A percentile compares a stretch with the other conserved stretches of the same genome.
phyloP scores from a whole-genome alignment of 768 basidiomycete genomes.

The Hemileccinum impolitum region DNA sequence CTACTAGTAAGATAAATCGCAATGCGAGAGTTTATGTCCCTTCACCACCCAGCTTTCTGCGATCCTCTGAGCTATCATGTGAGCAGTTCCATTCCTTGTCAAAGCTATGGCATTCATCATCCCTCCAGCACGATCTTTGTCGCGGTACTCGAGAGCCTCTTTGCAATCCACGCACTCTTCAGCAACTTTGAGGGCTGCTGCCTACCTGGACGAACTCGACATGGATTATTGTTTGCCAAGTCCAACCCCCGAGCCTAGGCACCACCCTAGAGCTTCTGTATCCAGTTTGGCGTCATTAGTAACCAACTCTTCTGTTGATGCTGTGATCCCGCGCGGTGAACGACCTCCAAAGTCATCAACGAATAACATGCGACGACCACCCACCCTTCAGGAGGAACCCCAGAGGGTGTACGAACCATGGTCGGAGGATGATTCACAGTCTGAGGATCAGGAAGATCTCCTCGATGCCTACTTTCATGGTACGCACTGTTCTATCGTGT shows the following conservation, averaged over 20 bases:
- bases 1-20: conserved; percentile 17
- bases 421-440: conserved; percentile 24
- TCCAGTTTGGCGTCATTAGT: conserved; percentile 55
- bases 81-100: neutral
- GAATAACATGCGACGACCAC: conserved; percentile 10
- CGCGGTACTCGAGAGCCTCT: conserved; percentile 24
- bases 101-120: neutral
- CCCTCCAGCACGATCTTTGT: conserved; percentile 14
- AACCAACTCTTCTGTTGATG: conserved; percentile 57
- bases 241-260: conserved; percentile 17
- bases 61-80: conserved; percentile 13
- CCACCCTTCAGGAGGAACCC: conserved; percentile 16
- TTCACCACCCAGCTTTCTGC: conserved; percentile 3
- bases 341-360: conserved; percentile 12
- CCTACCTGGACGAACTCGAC: conserved; percentile 31
- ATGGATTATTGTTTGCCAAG: conserved; percentile 27
- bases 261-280: conserved; percentile 38
- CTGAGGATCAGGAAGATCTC: conserved; percentile 34
- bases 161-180: conserved; percentile 34
- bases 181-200: conserved; percentile 14
- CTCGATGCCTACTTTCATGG: conserved; percentile 43
- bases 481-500: conserved; percentile 8
- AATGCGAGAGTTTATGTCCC: conserved; percentile 19
- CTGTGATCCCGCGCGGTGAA: conserved; percentile 44
- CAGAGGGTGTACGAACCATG: conserved; percentile 18